These are phyloP conservation scores for Gracilaria gracilis DNA, from an alignment of 23 red algal species.

Conservation along the genomic window DNA sequence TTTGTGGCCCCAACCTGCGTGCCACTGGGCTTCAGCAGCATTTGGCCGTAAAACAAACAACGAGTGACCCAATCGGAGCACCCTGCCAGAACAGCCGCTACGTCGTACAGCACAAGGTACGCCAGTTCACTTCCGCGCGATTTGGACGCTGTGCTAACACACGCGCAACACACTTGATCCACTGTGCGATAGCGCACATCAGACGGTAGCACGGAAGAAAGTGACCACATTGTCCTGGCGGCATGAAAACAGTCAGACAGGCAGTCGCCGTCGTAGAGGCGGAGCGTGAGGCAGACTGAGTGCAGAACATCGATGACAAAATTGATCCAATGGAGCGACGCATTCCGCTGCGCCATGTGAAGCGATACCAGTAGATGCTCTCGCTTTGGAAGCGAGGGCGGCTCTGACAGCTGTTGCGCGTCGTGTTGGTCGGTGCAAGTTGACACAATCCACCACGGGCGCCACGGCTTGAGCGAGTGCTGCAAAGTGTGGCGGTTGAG, in stretches of 20 bases:
- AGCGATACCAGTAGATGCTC: conserved; percentile 10
- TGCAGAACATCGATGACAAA: conserved; percentile 31
- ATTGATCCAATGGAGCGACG: conserved; percentile 2
- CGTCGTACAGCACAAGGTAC: conserved; percentile 5
- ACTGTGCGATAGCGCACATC: conserved; percentile 21
- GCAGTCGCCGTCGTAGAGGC: conserved; percentile 54
- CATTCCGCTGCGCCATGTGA: not conserved
- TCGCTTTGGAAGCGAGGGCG: conserved; percentile 15
- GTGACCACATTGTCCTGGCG: conserved; percentile 30
- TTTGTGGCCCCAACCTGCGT: not conserved
- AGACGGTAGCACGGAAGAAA: conserved; percentile 5
- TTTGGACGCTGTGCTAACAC: not conserved
- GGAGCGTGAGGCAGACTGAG: not conserved
- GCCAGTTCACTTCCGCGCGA: not conserved
- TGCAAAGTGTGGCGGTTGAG: not conserved
- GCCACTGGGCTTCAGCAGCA: not conserved
- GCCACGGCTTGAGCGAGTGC: conserved; percentile 23
- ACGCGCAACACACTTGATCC: conserved; percentile 21
- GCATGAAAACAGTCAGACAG: conserved; percentile 13
- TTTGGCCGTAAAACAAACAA: conserved; percentile 41
- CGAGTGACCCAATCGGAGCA: conserved; percentile 40
- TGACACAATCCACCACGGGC: conserved; percentile 37
- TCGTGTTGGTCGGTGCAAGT: not conserved
- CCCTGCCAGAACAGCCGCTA: conserved; percentile 6
- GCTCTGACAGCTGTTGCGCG: not conserved